Conservation (phyloP, 345 rosid species). For the Jatropha curcas region DNA sequence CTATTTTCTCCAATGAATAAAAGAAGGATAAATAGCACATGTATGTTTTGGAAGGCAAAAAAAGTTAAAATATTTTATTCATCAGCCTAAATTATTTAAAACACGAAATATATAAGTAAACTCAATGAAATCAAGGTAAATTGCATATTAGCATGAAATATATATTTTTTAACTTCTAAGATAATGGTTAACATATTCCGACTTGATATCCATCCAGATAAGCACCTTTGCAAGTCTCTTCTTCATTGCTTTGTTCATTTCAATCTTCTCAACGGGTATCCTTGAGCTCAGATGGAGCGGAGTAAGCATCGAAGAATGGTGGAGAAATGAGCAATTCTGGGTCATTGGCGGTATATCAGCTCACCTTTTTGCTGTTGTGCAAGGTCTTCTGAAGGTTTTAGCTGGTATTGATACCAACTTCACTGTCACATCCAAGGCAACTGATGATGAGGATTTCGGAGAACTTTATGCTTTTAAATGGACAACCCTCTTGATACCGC, state of each 20-base stretch:
- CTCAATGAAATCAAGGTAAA: background rate
- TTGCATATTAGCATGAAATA: background rate
- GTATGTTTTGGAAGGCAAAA: background rate
- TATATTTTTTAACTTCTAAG: background rate
- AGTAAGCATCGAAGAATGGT: conserved; percentile 98
- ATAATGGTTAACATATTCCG: conserved; percentile 1
- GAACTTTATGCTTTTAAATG: conserved; percentile 89
- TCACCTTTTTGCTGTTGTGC: conserved; percentile 88
- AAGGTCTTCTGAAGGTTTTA: conserved; percentile 80
- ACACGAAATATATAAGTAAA: background rate
- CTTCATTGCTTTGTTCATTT: conserved; percentile 78
- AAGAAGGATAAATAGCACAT: background rate
- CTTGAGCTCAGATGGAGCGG: conserved; percentile 97
- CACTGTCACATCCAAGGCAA: conserved; percentile 89
- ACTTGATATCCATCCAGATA: conserved; percentile 49
- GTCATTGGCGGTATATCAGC: conserved; percentile 97
- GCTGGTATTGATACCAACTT: conserved; percentile 95
- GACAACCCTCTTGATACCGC: conserved; percentile 91
- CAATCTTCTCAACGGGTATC: conserved; percentile 82
- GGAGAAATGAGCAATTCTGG: conserved; percentile 99
- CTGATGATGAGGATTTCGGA: conserved; percentile 86
- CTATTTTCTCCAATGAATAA: background rate
- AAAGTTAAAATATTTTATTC: background rate
- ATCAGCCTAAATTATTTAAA: background rate
- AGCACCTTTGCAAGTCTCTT: conserved; percentile 93